Base-by-base conservation (phyloP, 2,329 filamentous ascomycete species). In the Chalaropsis thielavioides region DNA sequence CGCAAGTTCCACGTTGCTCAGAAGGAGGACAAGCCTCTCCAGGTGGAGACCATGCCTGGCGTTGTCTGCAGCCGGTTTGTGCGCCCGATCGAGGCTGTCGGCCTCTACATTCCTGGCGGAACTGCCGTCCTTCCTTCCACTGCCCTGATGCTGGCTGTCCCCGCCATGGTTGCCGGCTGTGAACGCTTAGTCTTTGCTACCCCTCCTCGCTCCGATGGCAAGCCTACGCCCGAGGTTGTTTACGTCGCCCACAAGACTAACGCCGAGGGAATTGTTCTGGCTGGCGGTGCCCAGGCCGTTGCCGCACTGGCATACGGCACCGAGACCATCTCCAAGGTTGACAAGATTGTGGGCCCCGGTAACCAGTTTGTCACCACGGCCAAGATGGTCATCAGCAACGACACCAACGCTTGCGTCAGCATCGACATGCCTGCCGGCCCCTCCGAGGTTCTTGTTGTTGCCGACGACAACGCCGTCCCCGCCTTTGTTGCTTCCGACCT, bases 341-440 rank as follows among this genome's bases (percentile, higher is more conserved):
- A 99, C 80, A 99, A 99, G 83, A 96, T 99, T 70, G 84, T 97
- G 13, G 94, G 94, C 0, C 94, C 94, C 2, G 94, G 94, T 43
- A 99, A 99, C 76, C 94, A 97, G 75, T 99, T 97, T 73, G 94
- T 99, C 49, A 99, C 94, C 0, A 94, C 94, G 0, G 94, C 90
- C 63, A 99, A 99, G 83, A 99, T 99, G 94, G 82, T 92, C 71
- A 94, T 99, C 54, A 90, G 88, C 75, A 99, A 99, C 75, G 94
- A 99, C 74, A 97, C 94, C 56, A 95, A 91, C 67, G 94, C 94
- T 13, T 89, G 90, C 24, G 92, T 96, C 49, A 87, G 90, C 75
- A 99, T 99, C 71, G 94, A 99, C 73, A 99, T 99, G 94, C 94
- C 94, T 11, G 94, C 94, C 43, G 94, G 94, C 0, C 94, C 94